Base-by-base conservation (phyloP, 352 stramenopile genomes). In the Plasmopara viticola region DNA sequence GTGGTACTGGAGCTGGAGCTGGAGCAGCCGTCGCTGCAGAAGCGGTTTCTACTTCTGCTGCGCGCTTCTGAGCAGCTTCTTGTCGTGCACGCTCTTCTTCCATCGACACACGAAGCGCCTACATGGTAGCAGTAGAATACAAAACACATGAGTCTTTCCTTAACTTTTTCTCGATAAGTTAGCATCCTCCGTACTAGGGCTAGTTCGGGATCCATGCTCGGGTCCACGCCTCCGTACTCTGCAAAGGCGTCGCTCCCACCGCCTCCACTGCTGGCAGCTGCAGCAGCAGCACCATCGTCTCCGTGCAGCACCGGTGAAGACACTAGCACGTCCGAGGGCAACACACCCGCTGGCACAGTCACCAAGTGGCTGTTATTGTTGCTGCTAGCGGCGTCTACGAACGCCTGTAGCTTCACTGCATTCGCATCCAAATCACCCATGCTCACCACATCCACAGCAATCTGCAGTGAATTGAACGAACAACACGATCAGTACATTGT, bases 151-250 rank as follows among this genome's bases (percentile, higher is more conserved):
- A 72, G 44, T 30, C 7, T 7, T 40, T 35, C 31, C n/a, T n/a
- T 8, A 35, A 12, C 10, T 15, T 44, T 38, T n/a, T 17, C 28
- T 0, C 18, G 60, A 15, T 6, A 44, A 41, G 6, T n/a, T 15
- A 39, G 9, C 42, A 51, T 39, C 15, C 4, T 51, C 20, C 65
- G 37, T 70, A 97, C 96, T 86, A 99, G 88, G 13, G 97, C 97
- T 43, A 99, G 72, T 63, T 99, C 97, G 2, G 97, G 97, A 72
- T 99, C 97, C 83, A 99, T 97, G 68, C 87, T 98, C 15, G 97
- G 95, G 74, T 99, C 97, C 31, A 99, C 89, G 9, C 96, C 96
- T 25, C 95, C 95, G 61, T 95, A 98, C 39, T 98, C 92, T 12
- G 84, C 84, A 74, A 98, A 98, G 9, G 56, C 55, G 29, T 90